Evolutionary conservation across 108 stramenopile genomes (phyloP), one percentile per base, ranked within the genome.

Genomic region (Conticribra guillardii): DNA sequence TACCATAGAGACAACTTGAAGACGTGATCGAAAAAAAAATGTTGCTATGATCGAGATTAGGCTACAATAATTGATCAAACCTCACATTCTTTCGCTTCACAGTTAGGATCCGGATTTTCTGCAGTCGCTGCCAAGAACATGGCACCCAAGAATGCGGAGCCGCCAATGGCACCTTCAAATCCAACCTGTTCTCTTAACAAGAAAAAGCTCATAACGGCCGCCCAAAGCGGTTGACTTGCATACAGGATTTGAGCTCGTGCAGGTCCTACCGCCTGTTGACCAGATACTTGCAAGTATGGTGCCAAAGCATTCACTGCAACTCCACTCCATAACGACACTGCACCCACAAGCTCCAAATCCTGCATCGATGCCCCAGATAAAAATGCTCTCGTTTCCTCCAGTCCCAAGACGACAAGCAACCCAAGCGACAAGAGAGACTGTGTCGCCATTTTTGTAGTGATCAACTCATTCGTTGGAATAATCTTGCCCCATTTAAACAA

Each of bases 171-270:
- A 19, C 90, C 90, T 62, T 87, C 63, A 17, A 27, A 34, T 2
- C 87, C 87, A 21, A 87, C 49, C 1, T 71, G 81, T 67, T 91
- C 87, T 1, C 85, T 83, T 54, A 89, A 64, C 49, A 82, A 71
- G 52, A 87, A 34, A 54, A 67, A 88, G 49, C 82, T 81, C 67
- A 91, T 73, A 15, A 89, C 60, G 22, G 86, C 75, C 8, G 90
- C 90, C 90, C 90, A 88, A n/a, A 91, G 63, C 58, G 87, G 90
- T 74, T 91, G 90, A 19, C 84, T 85, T 21, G 90, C 90, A 60
- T 87, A 91, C 8, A 91, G 51, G 4, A 84, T 87, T 78, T 91
- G 90, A 18, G 85, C 84, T 18, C 86, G 76, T 11, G 87, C 79
- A 1, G 90, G 84, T 41, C 90, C 87, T 19, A 91, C 80, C 60